Evolutionary conservation across 2,329 filamentous ascomycete species (phyloP), one percentile per base, ranked within the genome.

Genomic region (Didymella segeticola): DNA sequence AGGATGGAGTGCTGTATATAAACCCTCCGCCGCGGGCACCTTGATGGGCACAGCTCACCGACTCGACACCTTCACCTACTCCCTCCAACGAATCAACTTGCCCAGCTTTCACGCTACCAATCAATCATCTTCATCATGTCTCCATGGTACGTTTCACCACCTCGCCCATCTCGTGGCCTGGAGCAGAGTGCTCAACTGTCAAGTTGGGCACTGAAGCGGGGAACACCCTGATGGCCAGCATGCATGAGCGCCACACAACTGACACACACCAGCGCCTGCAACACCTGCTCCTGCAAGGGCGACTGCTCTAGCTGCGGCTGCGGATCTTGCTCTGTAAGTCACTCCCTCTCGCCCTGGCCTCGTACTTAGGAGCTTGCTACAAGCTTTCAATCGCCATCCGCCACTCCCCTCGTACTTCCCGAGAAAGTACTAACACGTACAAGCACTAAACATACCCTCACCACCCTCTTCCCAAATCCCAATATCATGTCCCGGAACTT

Each of bases 251-350:
- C 33, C 9, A 34, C 12, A 19, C 36, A 47, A 27, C 45, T 48
- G 23, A 52, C 58, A 43, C 49, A 30, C n/a, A 1, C 9, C 4
- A 68, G 64, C 54, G 46, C 53, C 60, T 73, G 70, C 64, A 42
- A 58, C 34, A 50, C 66, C 47, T 73, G 69, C 68, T 53, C 57
- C 48, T 71, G 68, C 66, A 52, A 53, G 47, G 68, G 69, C 49
- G 60, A 71, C 57, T 73, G 70, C 68, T 57, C 63, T 50, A 58
- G 56, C 54, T 73, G 70, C 60, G 55, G 59, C 41, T 73, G 70
- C 61, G 61, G 63, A 46, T 58, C 64, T 42, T 73, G 70, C 68
- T 58, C 59, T 17, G 59, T 62, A 51, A 39, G 57, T 58, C 10
- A 8, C 10, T 14, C 25, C 7, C 12, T 42, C n/a, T n/a, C n/a